Conservation (phyloP, 441 rosid genomes). For the Pelargonium cotyledonis region DNA sequence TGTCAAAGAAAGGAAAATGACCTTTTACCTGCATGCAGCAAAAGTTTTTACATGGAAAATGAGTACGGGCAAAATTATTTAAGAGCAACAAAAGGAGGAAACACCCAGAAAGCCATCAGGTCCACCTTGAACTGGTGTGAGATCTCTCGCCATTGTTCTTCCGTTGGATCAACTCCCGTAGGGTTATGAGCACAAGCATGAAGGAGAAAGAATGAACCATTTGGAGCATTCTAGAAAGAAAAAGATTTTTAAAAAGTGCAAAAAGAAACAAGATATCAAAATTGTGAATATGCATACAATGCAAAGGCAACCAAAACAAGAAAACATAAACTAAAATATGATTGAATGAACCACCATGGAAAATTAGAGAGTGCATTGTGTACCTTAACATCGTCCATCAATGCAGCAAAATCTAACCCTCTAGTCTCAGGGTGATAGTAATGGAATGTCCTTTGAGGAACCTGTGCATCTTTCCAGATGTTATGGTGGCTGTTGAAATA, state of each 20-base stretch:
- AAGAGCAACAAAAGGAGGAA: not conserved
- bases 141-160: constrained; percentile 91
- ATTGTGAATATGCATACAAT: constrained; percentile 9
- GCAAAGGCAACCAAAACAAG: not conserved
- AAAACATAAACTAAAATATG: not conserved
- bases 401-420: constrained; percentile 74
- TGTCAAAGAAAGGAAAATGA: constrained; percentile 89
- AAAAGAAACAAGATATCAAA: not conserved
- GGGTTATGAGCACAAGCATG: constrained; percentile 99
- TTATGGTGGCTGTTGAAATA: constrained; percentile 77
- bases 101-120: not conserved
- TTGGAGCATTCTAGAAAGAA: constrained; percentile 66
- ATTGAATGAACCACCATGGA: not conserved
- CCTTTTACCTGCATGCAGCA: constrained; percentile 53
- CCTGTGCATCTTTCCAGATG: constrained; percentile 94
- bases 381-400: constrained; percentile 90
- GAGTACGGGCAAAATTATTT: not conserved
- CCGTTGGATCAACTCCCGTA: constrained; percentile 93
- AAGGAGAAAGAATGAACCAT: constrained; percentile 86
- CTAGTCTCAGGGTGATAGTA: constrained; percentile 79
- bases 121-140: constrained; percentile 74
- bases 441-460: constrained; percentile 71
- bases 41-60: constrained; percentile 3
- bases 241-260: not conserved
- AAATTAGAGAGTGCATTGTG: constrained; percentile 16